Conservation (phyloP, 352 stramenopile species). For the Detonula confervacea region DNA sequence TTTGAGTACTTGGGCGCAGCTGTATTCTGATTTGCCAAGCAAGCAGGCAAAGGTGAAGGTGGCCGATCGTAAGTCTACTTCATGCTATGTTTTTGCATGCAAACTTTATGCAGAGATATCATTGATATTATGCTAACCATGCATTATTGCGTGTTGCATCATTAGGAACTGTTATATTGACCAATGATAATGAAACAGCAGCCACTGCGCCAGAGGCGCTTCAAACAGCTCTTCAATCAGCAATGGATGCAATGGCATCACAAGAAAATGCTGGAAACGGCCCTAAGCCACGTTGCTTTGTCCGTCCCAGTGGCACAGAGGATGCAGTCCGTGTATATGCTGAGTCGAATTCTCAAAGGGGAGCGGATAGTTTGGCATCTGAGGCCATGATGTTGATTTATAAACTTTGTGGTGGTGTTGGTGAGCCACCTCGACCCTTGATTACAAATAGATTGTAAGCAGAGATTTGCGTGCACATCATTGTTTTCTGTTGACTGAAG, state of each 20-base stretch:
- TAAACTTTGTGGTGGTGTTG: conserved; percentile 71
- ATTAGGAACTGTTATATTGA: conserved; percentile 70
- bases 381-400: conserved; percentile 87
- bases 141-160: not conserved
- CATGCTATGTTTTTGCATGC: not conserved
- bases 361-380: conserved; percentile 90
- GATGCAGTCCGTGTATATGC: conserved; percentile 98
- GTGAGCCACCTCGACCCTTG: conserved; percentile 50
- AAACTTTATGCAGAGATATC: conserved; percentile 10
- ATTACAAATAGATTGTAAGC: conserved; percentile 56
- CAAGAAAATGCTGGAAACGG: conserved; percentile 32
- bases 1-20: conserved; percentile 89
- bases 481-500: no score
- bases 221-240: conserved; percentile 67
- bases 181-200: conserved; percentile 86
- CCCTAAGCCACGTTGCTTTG: conserved; percentile 87
- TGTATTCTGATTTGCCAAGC: conserved; percentile 95
- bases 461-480: not conserved
- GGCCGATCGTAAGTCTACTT: conserved; percentile 75
- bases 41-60: conserved; percentile 87
- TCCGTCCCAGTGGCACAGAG: conserved; percentile 97
- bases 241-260: conserved; percentile 55
- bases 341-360: conserved; percentile 90
- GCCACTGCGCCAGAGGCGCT: conserved; percentile 55
- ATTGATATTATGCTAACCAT: conserved; percentile 4